A percentile compares a stretch with the other conserved stretches of the same genome.
Conservation (phyloP, 2,329 filamentous ascomycete species). For the Orbilia blumenaviensis region DNA sequence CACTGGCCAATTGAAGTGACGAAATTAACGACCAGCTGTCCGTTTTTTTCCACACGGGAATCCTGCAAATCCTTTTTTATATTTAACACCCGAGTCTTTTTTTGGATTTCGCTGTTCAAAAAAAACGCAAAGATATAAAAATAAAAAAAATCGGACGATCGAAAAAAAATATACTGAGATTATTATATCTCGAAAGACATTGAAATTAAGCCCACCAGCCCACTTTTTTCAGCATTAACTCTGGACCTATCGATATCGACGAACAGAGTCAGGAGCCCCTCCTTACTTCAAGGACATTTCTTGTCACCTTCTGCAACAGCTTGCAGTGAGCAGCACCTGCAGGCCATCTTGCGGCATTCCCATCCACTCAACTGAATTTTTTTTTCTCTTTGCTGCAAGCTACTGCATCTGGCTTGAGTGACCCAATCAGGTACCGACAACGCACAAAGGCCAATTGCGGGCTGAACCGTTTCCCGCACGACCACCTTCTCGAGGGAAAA, state of each 20-base stretch:
- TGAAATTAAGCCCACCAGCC: slow-evolving; percentile 11
- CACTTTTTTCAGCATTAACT: neutral
- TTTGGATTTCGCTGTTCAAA: slow-evolving; percentile 26
- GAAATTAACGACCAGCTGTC: slow-evolving; percentile 12
- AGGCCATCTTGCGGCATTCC: slow-evolving; percentile 53
- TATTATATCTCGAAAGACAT: slow-evolving; percentile 30
- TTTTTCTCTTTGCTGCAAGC: slow-evolving; percentile 50
- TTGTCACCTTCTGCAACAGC: slow-evolving; percentile 27
- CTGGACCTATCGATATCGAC: slow-evolving; percentile 50
- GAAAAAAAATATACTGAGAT: slow-evolving; percentile 9
- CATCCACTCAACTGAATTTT: slow-evolving; percentile 51
- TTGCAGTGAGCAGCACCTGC: slow-evolving; percentile 45
- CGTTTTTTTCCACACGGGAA: slow-evolving; percentile 4
- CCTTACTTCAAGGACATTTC: slow-evolving; percentile 23
- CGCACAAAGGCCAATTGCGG: slow-evolving; percentile 54
- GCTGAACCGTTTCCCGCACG: slow-evolving; percentile 54
- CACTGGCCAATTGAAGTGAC: slow-evolving; percentile 28
- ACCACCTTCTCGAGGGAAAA: slow-evolving; percentile 26
- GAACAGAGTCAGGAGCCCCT: slow-evolving; percentile 46
- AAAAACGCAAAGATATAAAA: neutral
- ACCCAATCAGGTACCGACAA: slow-evolving; percentile 55
- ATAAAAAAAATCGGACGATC: neutral
- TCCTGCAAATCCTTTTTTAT: slow-evolving; percentile 18
- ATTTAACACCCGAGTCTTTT: neutral
- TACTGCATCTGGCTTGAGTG: slow-evolving; percentile 53